Percentiles rank a stretch among this genome's conserved stretches.
Evolutionary conservation across 345 rosid species (phyloP).

Genomic region (Gossypium arboreum): DNA sequence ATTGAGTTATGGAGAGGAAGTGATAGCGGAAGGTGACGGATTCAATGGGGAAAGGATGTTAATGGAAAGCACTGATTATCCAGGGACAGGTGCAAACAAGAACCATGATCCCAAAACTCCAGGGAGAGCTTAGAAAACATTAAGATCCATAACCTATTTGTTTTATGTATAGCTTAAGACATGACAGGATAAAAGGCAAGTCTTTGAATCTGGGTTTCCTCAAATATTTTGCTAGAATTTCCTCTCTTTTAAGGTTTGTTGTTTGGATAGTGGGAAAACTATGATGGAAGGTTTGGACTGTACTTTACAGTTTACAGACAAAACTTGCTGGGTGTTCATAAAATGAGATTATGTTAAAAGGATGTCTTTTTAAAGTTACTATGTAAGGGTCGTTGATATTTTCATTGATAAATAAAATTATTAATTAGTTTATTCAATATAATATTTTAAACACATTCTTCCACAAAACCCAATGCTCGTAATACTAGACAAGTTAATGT

Average conservation of each 20-base stretch:
- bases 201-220: conserved; percentile 12
- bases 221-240: not conserved
- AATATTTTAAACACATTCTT: not conserved
- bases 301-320: not conserved
- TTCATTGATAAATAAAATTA: not conserved
- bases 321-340: not conserved
- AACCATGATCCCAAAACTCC: conserved; percentile 63
- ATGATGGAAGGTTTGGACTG: not conserved
- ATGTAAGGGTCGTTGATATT: not conserved
- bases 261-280: not conserved
- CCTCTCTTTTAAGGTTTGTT: conserved; percentile 6
- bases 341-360: not conserved
- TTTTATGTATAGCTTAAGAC: conserved; percentile 11
- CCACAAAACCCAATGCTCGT: not conserved
- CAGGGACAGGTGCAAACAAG: conserved; percentile 69
- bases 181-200: not conserved
- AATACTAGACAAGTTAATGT: not conserved
- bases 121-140: conserved; percentile 25
- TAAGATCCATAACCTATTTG: not conserved
- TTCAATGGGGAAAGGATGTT: conserved; percentile 44
- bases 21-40: conserved; percentile 10
- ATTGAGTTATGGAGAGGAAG: conserved; percentile 19
- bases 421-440: not conserved
- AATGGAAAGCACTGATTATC: conserved; percentile 52
- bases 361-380: not conserved